Conservation (phyloP, 2,329 filamentous ascomycete genomes). For the Penicillium sp. region DNA sequence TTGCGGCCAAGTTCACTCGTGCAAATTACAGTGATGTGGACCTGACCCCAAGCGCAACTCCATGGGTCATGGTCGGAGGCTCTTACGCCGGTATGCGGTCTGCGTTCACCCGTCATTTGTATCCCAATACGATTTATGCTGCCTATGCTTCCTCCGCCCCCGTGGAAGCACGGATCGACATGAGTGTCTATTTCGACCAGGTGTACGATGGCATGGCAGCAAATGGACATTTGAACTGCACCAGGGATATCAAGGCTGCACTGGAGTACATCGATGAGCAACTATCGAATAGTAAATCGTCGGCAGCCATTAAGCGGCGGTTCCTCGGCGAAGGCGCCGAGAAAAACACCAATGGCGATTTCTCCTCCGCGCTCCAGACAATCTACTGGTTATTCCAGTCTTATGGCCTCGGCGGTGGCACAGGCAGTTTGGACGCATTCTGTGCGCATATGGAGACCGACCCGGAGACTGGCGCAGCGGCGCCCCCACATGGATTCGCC, state of each 20-base stretch:
- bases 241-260: constrained; percentile 49
- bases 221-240: constrained; percentile 53
- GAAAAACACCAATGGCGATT: constrained; percentile 48
- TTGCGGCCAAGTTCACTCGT: constrained; percentile 43
- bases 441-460: constrained; percentile 51
- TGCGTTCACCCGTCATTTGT: constrained; percentile 44
- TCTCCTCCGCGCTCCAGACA: constrained; percentile 44
- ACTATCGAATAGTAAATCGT: constrained; percentile 35
- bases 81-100: constrained; percentile 47
- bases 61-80: constrained; percentile 49
- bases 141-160: constrained; percentile 44
- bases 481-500: constrained; percentile 44
- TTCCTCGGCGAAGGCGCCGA: constrained; percentile 51
- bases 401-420: constrained; percentile 42
- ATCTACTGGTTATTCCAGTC: constrained; percentile 47
- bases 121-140: constrained; percentile 43
- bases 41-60: constrained; percentile 40
- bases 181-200: constrained; percentile 53
- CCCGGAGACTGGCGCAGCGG: constrained; percentile 33
- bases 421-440: constrained; percentile 38
- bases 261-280: constrained; percentile 50
- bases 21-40: constrained; percentile 32
- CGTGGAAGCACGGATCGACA: constrained; percentile 49
- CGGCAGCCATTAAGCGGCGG: constrained; percentile 43
- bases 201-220: constrained; percentile 49